Evolutionary conservation across 148 eudicot species (phyloP).

Genomic region (Dysphania ambrosioides): DNA sequence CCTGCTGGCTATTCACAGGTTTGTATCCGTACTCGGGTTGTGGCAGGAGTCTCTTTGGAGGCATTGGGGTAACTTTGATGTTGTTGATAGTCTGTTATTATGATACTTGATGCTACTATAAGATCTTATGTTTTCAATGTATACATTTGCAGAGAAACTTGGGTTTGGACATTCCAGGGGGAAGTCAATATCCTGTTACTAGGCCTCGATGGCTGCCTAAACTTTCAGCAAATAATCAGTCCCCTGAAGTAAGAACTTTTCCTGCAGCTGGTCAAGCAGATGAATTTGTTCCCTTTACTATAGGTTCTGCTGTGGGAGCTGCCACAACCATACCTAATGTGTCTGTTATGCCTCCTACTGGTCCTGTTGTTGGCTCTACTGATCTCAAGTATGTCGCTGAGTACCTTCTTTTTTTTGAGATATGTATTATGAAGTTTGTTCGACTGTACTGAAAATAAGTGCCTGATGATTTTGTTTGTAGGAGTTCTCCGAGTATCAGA

Average conservation of each 20-base stretch:
- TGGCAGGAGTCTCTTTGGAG: background rate
- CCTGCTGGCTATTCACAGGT: slow-evolving; percentile 48
- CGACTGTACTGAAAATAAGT: background rate
- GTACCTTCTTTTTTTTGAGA: too few species aligned
- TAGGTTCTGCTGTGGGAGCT: slow-evolving; percentile 25
- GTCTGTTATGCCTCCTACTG: slow-evolving; percentile 17
- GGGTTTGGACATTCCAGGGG: slow-evolving; percentile 39
- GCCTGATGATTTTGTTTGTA: slow-evolving; percentile 23
- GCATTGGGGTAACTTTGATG: background rate
- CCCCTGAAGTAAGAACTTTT: background rate
- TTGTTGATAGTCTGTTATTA: background rate
- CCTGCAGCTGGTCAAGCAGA: slow-evolving; percentile 17
- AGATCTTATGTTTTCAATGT: background rate
- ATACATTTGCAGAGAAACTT: slow-evolving; percentile 32
- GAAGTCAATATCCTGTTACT: slow-evolving; percentile 29
- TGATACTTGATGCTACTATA: too few species aligned
- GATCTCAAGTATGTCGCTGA: slow-evolving; percentile 65
- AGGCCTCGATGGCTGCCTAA: slow-evolving; percentile 30
- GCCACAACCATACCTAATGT: slow-evolving; percentile 23
- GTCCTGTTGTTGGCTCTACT: slow-evolving; percentile 59
- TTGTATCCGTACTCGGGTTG: background rate
- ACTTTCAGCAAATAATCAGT: background rate
- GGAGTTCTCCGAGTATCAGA: slow-evolving; percentile 39
- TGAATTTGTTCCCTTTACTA: slow-evolving; percentile 26
- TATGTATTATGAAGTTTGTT: background rate